Conservation (phyloP, 2,329 filamentous ascomycete species). For the Colletotrichum sp. region DNA sequence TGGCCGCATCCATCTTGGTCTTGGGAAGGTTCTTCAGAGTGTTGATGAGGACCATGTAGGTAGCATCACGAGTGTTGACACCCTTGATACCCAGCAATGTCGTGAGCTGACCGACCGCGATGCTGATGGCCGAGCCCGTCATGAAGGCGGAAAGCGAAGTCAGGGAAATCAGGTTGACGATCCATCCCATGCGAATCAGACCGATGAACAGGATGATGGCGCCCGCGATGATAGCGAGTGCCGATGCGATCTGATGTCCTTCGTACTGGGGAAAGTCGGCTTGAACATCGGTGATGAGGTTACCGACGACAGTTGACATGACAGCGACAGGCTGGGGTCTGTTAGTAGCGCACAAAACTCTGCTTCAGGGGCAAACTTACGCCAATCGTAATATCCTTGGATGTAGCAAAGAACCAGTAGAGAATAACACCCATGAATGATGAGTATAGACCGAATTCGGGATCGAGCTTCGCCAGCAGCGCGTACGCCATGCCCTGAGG, state of each 20-base stretch:
- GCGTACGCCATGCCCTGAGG: conserved; percentile 98
- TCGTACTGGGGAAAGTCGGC: conserved; percentile 60
- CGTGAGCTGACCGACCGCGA: conserved; percentile 83
- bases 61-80: conserved; percentile 76
- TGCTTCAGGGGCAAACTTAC: conserved; percentile 54
- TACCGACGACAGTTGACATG: conserved; percentile 89
- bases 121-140: conserved; percentile 93
- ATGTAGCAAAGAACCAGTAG: conserved; percentile 98
- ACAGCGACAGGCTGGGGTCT: conserved; percentile 81
- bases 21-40: conserved; percentile 74
- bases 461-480: conserved; percentile 76
- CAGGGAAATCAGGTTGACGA: conserved; percentile 92
- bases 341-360: neutral
- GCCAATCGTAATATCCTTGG: conserved; percentile 97
- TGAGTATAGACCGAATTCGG: conserved; percentile 88
- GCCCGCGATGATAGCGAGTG: conserved; percentile 79
- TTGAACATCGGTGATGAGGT: conserved; percentile 72
- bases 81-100: conserved; percentile 79
- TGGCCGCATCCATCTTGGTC: conserved; percentile 78
- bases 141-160: conserved; percentile 94
- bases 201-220: conserved; percentile 80
- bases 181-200: conserved; percentile 80
- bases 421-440: conserved; percentile 95
- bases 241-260: conserved; percentile 74
- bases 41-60: conserved; percentile 85